phyloP scores from a whole-genome alignment of 169 alveolate genomes.

The Cytauxzoon felis region DNA sequence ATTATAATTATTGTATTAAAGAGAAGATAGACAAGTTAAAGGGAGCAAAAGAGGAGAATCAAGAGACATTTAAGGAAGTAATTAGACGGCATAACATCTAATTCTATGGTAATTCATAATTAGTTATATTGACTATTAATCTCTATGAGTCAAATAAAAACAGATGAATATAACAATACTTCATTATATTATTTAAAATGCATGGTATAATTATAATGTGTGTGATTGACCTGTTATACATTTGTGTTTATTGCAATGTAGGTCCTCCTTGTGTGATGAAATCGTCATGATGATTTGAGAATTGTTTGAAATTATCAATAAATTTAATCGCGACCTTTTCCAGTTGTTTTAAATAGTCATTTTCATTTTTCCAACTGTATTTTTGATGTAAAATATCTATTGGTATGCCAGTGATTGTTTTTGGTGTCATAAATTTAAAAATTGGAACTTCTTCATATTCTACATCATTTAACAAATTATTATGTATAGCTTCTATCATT shows the following conservation, averaged over 20 bases:
- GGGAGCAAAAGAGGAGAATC: too few relatives aligned
- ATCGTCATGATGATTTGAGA: slow-evolving; percentile 36
- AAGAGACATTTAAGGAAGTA: too few relatives aligned
- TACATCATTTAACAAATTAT: slow-evolving; percentile 63
- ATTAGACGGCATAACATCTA: background rate
- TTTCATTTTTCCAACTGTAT: slow-evolving; percentile 84
- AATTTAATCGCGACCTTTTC: slow-evolving; percentile 75
- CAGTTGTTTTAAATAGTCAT: slow-evolving; percentile 68
- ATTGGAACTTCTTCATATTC: slow-evolving; percentile 73
- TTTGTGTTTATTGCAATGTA: background rate
- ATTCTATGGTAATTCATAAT: background rate
- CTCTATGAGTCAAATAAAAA: background rate
- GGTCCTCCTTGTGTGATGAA: slow-evolving; percentile 43
- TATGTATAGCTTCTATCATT: slow-evolving; percentile 88
- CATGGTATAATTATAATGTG: background rate
- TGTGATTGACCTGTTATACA: background rate
- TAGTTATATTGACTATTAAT: background rate
- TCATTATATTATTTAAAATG: background rate
- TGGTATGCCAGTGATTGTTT: slow-evolving; percentile 78
- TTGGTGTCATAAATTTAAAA: slow-evolving; percentile 84
- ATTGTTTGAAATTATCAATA: slow-evolving; percentile 80
- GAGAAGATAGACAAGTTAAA: too few relatives aligned
- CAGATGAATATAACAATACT: background rate
- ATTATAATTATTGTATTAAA: too few relatives aligned
- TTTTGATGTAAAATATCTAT: slow-evolving; percentile 77